Evolutionary conservation across 1,284 basidiomycete species (phyloP).

Genomic region (Ceratobasidium sp.): DNA sequence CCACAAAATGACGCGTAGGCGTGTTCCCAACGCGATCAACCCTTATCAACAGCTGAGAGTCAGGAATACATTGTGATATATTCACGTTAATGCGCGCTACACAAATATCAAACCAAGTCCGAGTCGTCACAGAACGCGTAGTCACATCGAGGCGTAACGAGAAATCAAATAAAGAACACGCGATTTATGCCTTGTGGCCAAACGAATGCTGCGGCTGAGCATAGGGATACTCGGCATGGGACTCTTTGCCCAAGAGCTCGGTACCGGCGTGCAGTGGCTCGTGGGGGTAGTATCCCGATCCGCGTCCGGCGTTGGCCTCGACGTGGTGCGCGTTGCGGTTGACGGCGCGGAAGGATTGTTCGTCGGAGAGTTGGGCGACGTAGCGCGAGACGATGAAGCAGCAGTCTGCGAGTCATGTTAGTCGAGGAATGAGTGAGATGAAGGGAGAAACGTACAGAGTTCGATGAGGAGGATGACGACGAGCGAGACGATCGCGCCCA

Average conservation of each 20-base stretch:
- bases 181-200: slow-evolving; percentile 14
- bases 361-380: slow-evolving; percentile 66
- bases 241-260: slow-evolving; percentile 32
- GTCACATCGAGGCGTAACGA: not conserved
- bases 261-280: slow-evolving; percentile 24
- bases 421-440: not conserved
- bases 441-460: slow-evolving; percentile 62
- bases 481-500: slow-evolving; percentile 60
- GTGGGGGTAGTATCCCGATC: slow-evolving; percentile 37
- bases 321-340: slow-evolving; percentile 24
- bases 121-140: too few species aligned
- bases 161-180: not conserved
- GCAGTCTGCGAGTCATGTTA: slow-evolving; percentile 62
- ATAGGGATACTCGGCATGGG: slow-evolving; percentile 14
- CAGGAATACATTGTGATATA: slow-evolving; percentile 7
- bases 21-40: not conserved
- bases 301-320: not conserved
- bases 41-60: not conserved
- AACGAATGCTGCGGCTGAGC: slow-evolving; percentile 27
- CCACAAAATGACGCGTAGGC: too few species aligned
- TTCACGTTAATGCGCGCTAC: slow-evolving; percentile 34
- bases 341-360: slow-evolving; percentile 54
- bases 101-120: slow-evolving; percentile 52
- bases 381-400: slow-evolving; percentile 72
- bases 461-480: slow-evolving; percentile 53